phyloP scores from a whole-genome alignment of 495 filamentous ascomycete genomes.

The Penicillium flavigenum region DNA sequence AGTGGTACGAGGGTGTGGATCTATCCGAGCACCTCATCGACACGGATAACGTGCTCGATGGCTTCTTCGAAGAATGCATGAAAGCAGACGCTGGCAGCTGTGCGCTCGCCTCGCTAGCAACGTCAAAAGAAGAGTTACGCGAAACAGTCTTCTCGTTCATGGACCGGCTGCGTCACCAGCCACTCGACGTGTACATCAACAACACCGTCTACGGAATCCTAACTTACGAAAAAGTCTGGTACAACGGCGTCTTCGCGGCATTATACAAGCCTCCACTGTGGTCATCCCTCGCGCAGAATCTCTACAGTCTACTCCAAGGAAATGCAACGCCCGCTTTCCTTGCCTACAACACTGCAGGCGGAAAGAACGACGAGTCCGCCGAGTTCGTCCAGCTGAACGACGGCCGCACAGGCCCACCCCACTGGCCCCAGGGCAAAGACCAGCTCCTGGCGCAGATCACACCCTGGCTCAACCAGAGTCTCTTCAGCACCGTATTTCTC shows the following conservation, averaged over 20 bases:
- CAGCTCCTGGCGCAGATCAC: conserved; percentile 5
- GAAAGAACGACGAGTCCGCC: not conserved
- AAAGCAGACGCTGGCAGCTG: conserved; percentile 34
- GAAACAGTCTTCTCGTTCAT: conserved; percentile 26
- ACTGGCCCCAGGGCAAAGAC: conserved; percentile 14
- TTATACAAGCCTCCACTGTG: conserved; percentile 39
- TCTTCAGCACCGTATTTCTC: conserved; percentile 15
- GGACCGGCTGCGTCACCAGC: conserved; percentile 29
- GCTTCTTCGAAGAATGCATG: conserved; percentile 47
- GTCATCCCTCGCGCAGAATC: conserved; percentile 33
- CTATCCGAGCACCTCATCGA: conserved; percentile 29
- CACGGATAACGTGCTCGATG: conserved; percentile 37
- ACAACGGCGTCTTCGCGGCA: conserved; percentile 37
- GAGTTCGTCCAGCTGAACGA: conserved; percentile 15
- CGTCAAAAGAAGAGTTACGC: conserved; percentile 32
- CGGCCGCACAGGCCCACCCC: conserved; percentile 2
- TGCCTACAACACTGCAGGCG: conserved; percentile 24
- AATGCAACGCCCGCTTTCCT: conserved; percentile 43
- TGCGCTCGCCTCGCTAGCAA: conserved; percentile 25
- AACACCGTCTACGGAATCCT: conserved; percentile 38
- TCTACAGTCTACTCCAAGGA: conserved; percentile 37
- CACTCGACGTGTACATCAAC: conserved; percentile 43
- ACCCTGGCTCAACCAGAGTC: conserved; percentile 14
- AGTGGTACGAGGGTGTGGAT: conserved; percentile 33
- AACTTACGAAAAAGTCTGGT: conserved; percentile 34